phyloP scores from a whole-genome alignment of 2,329 filamentous ascomycete species.

The Thelonectria rubi region DNA sequence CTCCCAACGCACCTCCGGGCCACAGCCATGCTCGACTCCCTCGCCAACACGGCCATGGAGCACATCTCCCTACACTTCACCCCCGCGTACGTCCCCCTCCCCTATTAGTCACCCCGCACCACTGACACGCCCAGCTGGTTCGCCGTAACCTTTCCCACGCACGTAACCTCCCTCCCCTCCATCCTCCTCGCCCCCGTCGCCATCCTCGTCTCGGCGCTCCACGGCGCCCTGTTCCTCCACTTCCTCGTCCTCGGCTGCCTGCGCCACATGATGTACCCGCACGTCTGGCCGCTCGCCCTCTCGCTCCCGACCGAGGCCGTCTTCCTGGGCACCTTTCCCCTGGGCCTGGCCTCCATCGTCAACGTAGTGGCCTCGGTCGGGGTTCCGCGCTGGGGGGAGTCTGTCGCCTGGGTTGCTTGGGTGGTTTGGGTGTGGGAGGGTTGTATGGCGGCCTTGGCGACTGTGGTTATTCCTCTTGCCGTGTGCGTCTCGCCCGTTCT shows the following conservation, averaged over 20 bases:
- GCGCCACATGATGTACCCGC: slow-evolving; percentile 68
- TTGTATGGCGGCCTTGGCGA: slow-evolving; percentile 49
- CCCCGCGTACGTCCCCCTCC: too few species aligned
- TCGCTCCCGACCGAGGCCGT: slow-evolving; percentile 68
- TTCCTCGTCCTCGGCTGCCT: slow-evolving; percentile 60
- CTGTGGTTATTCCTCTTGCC: slow-evolving; percentile 59
- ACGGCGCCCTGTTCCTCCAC: slow-evolving; percentile 61
- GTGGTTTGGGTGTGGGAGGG: slow-evolving; percentile 63
- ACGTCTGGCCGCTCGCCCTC: slow-evolving; percentile 69
- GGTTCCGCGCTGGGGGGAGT: slow-evolving; percentile 63
- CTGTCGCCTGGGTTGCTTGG: slow-evolving; percentile 61
- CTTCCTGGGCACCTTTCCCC: slow-evolving; percentile 70
- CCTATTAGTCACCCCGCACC: too few species aligned
- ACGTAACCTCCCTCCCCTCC: not conserved
- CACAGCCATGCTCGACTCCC: too few species aligned
- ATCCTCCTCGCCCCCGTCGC: not conserved
- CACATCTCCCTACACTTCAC: too few species aligned
- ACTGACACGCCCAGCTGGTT: too few species aligned
- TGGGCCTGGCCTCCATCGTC: slow-evolving; percentile 70
- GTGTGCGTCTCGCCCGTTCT: slow-evolving; percentile 21
- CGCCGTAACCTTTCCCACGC: too few species aligned
- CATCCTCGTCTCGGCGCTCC: slow-evolving; percentile 65
- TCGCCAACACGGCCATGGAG: too few species aligned
- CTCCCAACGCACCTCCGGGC: too few species aligned
- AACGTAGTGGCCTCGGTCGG: slow-evolving; percentile 68